Percentiles rank a stretch among this genome's conserved stretches.
Evolutionary conservation across 2,329 filamentous ascomycete species (phyloP).

Genomic region (Apiospora kogelbergensis): DNA sequence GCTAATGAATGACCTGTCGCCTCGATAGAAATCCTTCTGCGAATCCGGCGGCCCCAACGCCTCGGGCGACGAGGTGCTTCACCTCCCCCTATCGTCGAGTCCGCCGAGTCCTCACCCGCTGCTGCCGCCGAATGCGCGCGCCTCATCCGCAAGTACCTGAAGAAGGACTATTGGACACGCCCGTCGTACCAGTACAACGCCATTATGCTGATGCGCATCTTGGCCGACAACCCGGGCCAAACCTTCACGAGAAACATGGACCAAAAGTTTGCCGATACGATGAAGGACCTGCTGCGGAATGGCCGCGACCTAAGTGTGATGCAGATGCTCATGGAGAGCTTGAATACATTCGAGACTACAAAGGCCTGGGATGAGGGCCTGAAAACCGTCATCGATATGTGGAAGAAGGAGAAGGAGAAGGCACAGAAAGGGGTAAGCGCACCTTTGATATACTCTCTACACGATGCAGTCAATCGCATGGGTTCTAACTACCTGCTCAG

Average conservation of each 20-base stretch:
- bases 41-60: conserved; percentile 66
- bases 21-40: conserved; percentile 72
- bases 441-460: not conserved
- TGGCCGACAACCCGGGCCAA: conserved; percentile 86
- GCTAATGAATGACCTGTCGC: conserved; percentile 11
- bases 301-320: conserved; percentile 74
- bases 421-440: conserved; percentile 38
- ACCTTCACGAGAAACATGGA: conserved; percentile 92
- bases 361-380: conserved; percentile 76
- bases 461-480: not conserved
- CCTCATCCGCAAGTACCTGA: conserved; percentile 79
- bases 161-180: conserved; percentile 64
- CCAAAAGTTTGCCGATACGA: conserved; percentile 73
- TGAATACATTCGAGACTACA: conserved; percentile 73
- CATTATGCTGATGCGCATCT: conserved; percentile 90
- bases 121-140: conserved; percentile 81
- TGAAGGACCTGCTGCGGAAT: conserved; percentile 72
- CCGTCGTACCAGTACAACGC: conserved; percentile 89
- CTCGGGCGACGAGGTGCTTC: conserved; percentile 83
- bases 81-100: conserved; percentile 93
- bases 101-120: conserved; percentile 85
- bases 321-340: conserved; percentile 83
- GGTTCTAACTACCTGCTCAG: not conserved
- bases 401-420: conserved; percentile 81
- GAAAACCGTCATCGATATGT: conserved; percentile 74